Conservation (phyloP, 2,329 filamentous ascomycete genomes). For the Dryadomyces quercivorus region DNA sequence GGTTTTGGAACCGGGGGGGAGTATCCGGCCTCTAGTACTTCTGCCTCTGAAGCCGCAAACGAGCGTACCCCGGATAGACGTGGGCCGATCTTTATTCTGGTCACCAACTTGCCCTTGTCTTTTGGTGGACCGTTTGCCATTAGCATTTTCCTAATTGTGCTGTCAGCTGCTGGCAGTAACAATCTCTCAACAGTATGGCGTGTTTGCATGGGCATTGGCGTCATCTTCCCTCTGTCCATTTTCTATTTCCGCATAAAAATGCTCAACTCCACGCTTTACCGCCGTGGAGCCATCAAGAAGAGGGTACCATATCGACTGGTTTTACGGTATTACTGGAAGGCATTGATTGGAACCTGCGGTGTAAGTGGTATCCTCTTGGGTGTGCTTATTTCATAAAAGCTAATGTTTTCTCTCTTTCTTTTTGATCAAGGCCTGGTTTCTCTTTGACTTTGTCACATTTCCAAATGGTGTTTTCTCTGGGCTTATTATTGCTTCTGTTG, state of each 20-base stretch:
- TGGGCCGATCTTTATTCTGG: slow-evolving; percentile 44
- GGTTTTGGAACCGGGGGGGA: slow-evolving; percentile 36
- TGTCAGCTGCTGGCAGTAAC: slow-evolving; percentile 30
- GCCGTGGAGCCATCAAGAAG: slow-evolving; percentile 8
- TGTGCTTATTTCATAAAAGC: background rate
- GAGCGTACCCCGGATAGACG: slow-evolving; percentile 23
- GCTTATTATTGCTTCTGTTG: slow-evolving; percentile 30
- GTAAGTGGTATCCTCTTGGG: slow-evolving; percentile 12
- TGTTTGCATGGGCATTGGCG: slow-evolving; percentile 35
- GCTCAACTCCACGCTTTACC: slow-evolving; percentile 35
- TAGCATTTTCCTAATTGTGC: slow-evolving; percentile 35
- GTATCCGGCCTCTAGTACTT: slow-evolving; percentile 37
- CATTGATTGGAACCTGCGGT: slow-evolving; percentile 34
- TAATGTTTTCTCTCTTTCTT: background rate
- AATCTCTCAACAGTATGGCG: slow-evolving; percentile 34
- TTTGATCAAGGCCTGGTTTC: slow-evolving; percentile 30
- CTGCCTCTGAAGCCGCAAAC: slow-evolving; percentile 41
- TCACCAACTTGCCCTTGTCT: slow-evolving; percentile 33
- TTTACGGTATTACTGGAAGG: slow-evolving; percentile 28
- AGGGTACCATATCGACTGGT: background rate
- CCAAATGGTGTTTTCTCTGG: slow-evolving; percentile 44
- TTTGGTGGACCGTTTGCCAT: slow-evolving; percentile 39
- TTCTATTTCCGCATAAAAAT: slow-evolving; percentile 41
- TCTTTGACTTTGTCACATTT: slow-evolving; percentile 42
- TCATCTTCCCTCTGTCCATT: slow-evolving; percentile 35